These are phyloP conservation scores for Didymella sp. DNA, from an alignment of 2,329 filamentous ascomycete species.

Conservation along the genomic window DNA sequence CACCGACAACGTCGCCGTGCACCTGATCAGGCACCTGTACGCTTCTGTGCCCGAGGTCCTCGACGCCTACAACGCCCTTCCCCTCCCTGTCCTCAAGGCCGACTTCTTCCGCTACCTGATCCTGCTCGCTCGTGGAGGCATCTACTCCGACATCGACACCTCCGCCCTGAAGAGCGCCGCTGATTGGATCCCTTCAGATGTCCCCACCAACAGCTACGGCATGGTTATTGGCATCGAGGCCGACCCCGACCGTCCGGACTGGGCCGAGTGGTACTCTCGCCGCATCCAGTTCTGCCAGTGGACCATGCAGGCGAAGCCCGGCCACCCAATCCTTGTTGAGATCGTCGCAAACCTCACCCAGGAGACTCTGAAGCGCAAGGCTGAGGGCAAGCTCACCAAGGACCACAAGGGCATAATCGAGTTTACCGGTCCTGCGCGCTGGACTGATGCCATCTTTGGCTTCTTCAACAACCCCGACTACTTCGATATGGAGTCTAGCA, in stretches of 20 bases:
- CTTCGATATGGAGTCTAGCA: conserved; percentile 78
- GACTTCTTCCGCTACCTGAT: conserved; percentile 74
- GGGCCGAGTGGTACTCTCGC: conserved; percentile 94
- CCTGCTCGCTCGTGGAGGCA: conserved; percentile 76
- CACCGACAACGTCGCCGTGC: conserved; percentile 83
- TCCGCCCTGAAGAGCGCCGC: conserved; percentile 80
- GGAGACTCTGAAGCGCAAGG: conserved; percentile 77
- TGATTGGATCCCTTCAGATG: conserved; percentile 83
- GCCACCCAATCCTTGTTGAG: conserved; percentile 88
- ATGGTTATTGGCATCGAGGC: conserved; percentile 95
- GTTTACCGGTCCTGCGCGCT: conserved; percentile 90
- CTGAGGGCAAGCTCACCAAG: conserved; percentile 66
- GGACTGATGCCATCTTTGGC: conserved; percentile 90
- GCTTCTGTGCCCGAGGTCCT: conserved; percentile 65
- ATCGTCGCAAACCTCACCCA: conserved; percentile 86
- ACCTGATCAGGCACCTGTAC: conserved; percentile 86
- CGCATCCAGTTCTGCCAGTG: conserved; percentile 98
- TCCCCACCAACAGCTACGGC: conserved; percentile 79
- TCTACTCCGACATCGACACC: conserved; percentile 87
- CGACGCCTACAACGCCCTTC: conserved; percentile 58
- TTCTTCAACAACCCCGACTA: conserved; percentile 93
- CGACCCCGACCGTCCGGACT: conserved; percentile 90
- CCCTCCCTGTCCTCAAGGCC: conserved; percentile 63
- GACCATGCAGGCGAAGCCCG: conserved; percentile 96
- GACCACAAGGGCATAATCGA: conserved; percentile 83